A percentile compares a stretch with the other conserved stretches of the same genome.
These are phyloP conservation scores for Sporothrix pallida DNA, from an alignment of 2,329 filamentous ascomycete genomes.

Conservation along the genomic window DNA sequence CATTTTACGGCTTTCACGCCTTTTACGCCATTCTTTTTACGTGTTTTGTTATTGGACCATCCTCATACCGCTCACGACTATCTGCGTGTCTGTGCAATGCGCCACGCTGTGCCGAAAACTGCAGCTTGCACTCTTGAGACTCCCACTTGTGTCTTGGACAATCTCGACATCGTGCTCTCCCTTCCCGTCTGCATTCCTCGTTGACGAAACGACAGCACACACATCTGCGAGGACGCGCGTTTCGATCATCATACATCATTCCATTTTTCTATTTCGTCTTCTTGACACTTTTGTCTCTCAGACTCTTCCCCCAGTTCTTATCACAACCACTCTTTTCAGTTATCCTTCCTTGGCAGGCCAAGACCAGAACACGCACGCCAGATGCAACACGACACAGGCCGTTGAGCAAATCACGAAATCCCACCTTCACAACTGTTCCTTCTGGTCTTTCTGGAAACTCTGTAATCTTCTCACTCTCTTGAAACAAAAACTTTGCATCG, in stretches of 20 bases:
- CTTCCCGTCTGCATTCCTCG: constrained; percentile 2
- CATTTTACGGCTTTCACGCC: neutral
- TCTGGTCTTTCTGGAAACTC: neutral
- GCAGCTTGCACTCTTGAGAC: constrained; percentile 1
- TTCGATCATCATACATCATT: constrained; percentile 15
- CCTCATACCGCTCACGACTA: neutral
- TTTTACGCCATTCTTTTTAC: neutral
- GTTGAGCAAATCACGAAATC: constrained; percentile 15
- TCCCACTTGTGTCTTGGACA: constrained; percentile 5
- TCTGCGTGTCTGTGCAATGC: constrained; percentile 17
- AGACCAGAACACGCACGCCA: constrained; percentile 13
- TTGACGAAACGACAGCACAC: neutral
- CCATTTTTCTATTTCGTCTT: neutral
- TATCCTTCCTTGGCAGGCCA: constrained; percentile 9
- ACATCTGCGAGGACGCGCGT: constrained; percentile 29
- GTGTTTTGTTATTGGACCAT: constrained; percentile 3
- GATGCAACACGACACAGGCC: constrained; percentile 16
- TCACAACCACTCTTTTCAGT: constrained; percentile 1
- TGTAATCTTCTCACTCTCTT: neutral
- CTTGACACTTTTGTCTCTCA: neutral
- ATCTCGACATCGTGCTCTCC: constrained; percentile 1
- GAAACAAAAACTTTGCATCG: neutral
- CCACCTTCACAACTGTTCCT: neutral
- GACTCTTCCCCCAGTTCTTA: neutral
- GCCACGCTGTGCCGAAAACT: constrained; percentile 22